Conservation (phyloP, 1,139 yeast genomes). For the Blastobotrys raffinosifermentans region DNA sequence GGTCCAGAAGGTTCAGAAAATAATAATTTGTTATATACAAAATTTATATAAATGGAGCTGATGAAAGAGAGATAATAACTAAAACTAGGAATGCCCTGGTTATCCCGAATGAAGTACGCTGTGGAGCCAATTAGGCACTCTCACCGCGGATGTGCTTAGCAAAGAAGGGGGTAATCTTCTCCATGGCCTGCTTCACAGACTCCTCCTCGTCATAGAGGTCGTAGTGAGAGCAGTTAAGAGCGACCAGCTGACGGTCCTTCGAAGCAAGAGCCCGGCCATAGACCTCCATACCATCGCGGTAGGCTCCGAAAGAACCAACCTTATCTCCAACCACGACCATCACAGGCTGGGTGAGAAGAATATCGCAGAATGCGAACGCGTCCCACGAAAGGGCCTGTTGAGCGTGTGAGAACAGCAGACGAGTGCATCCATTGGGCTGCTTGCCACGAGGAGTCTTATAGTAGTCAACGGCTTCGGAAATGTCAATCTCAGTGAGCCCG, state of each 20-base stretch:
- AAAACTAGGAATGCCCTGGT: no score
- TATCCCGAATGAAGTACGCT: no score
- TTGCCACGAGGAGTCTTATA: not conserved
- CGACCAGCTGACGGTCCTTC: not conserved
- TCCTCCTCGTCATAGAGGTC: constrained; percentile 2
- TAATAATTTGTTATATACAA: no score
- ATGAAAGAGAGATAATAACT: no score
- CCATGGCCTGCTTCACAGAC: not conserved
- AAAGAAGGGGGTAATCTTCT: not conserved
- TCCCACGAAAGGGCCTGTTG: not conserved
- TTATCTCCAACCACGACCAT: constrained; percentile 1
- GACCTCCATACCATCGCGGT: constrained; percentile 1
- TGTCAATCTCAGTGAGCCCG: not conserved
- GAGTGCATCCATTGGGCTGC: not conserved
- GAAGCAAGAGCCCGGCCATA: constrained; percentile 1
- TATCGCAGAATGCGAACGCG: not conserved
- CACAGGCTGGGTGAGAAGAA: constrained; percentile 1
- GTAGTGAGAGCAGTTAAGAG: not conserved
- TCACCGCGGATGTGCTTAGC: no score
- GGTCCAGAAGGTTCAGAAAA: no score
- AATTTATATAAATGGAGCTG: no score
- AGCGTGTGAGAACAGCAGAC: not conserved
- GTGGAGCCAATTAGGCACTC: no score
- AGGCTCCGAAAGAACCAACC: constrained; percentile 1
- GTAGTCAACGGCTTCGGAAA: constrained; percentile 1